Base-by-base conservation (phyloP, 768 basidiomycete species). In the Termitomyces sp. region DNA sequence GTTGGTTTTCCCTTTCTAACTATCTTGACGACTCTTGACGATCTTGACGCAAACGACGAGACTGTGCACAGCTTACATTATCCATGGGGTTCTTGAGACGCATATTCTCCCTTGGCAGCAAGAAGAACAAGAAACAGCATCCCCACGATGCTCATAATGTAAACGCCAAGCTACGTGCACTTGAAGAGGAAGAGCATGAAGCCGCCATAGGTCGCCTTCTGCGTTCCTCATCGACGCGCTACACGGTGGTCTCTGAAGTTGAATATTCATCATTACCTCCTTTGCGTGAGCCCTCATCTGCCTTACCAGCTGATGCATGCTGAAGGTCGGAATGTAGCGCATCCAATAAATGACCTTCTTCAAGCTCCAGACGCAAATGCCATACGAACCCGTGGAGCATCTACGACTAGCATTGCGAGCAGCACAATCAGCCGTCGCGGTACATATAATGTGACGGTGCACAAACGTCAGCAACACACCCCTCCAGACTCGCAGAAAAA, bases 401-500 rank as follows among this genome's bases (percentile, higher is more conserved):
- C 86, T 8, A 77, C 80, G 3, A 67, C 76, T 18, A 86, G 84
- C 62, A 67, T 85, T 33, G 77, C 79, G 6, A 87, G 82, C 65
- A 70, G 77, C 57, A 81, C 71, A 57, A 69, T 77, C 16, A 80
- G 75, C 59, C 78, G 76, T 55, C 79, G 79, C 42, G 82, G 84
- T 20, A 87, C 83, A 24, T 93, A 89, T 69, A 85, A 80, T 44
- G 90, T 91, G 54, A 89, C 82, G n/a, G 77, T 93, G 24, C 86
- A 82, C 63, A 71, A 78, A 52, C 86, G 87, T 47, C 83, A 78
- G 59, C 80, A 81, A 5, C 83, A 83, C 57, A 78, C 82, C 54
- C 76, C 78, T 54, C 85, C 87, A 8, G 87, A 87, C 63, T 87
- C 87, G 59, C 86, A 87, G 7, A 76, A 82, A 56, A 82, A 85